Evolutionary conservation across 1,139 yeast genomes (phyloP), one percentile per base, ranked within the genome.

Genomic region (Protomyces inouyei): DNA sequence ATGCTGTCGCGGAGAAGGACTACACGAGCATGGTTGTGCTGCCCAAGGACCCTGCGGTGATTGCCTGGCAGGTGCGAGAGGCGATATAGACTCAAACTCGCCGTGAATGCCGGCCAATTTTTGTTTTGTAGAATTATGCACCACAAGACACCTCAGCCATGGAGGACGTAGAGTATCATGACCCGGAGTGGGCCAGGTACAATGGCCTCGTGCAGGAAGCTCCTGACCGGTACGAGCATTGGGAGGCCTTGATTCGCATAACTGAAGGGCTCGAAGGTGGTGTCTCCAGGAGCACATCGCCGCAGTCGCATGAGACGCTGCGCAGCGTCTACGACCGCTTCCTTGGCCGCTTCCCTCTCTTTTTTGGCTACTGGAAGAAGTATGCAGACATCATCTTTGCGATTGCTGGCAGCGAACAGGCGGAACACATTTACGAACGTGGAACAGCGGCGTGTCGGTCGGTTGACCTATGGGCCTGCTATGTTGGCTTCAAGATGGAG

Each of bases 341-440:
- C 63, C 77, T 93, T 14, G 76, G 75, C 1, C 79, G 81, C 64
- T 91, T 80, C 73, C 98, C 98, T 0, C 76, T 80, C 45, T 75
- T 87, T 46, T 88, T 85, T 71, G 89, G 88, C 57, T 89, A 88
- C 73, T 89, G 97, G 93, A 79, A 86, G 55, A 82, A 84, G 68
- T 89, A 82, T 73, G 96, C 97, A 0, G 77, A 80, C 28, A 77
- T 83, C 75, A 89, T 85, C 73, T 87, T 83, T 72, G 78, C 79
- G 59, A 73, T 88, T 38, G 89, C 90, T 0, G 74, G 82, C 68
- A 78, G 85, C 0, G 78, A 76, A 0, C 72, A 74, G 2, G 83
- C 89, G 2, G 78, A 76, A 54, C 71, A 68, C 1, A 78, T 88
- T 0, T 93, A 82, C 72, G 75, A 80, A 61, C 73, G 79, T 4